phyloP scores from a whole-genome alignment of 1,284 basidiomycete genomes.

The Apiotrichum veenhuisii region DNA sequence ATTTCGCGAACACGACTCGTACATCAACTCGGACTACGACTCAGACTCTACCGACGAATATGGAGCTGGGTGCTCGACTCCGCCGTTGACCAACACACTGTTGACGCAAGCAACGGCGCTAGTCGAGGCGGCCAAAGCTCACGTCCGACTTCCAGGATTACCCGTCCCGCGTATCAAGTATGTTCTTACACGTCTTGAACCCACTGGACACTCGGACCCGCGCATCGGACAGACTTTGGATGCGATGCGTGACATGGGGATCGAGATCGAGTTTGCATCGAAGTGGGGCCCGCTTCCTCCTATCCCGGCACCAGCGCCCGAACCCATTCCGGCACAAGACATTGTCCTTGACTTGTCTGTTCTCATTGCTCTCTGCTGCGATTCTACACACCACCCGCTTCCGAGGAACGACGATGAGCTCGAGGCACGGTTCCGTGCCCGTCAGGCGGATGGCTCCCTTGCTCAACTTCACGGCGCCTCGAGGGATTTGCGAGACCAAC shows the following conservation, averaged over 20 bases:
- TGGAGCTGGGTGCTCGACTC: neutral
- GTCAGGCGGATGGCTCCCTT: slow-evolving; percentile 11
- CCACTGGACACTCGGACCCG: slow-evolving; percentile 49
- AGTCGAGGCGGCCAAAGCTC: slow-evolving; percentile 59
- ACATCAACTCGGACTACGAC: slow-evolving; percentile 55
- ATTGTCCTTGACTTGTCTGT: slow-evolving; percentile 77
- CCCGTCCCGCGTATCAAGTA: slow-evolving; percentile 54
- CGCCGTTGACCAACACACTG: slow-evolving; percentile 56
- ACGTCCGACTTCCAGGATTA: slow-evolving; percentile 39
- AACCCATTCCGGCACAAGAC: slow-evolving; percentile 23
- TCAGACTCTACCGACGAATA: slow-evolving; percentile 23
- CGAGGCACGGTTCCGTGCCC: slow-evolving; percentile 56
- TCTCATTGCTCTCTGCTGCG: slow-evolving; percentile 76
- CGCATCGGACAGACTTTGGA: slow-evolving; percentile 63
- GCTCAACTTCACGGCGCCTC: slow-evolving; percentile 30
- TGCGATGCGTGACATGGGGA: slow-evolving; percentile 59
- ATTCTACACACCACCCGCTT: slow-evolving; percentile 69
- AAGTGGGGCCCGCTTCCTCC: neutral
- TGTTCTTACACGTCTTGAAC: slow-evolving; percentile 67
- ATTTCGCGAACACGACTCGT: slow-evolving; percentile 76
- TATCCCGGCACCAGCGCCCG: neutral
- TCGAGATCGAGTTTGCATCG: slow-evolving; percentile 54
- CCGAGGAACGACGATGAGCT: slow-evolving; percentile 58
- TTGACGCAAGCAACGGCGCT: slow-evolving; percentile 49
- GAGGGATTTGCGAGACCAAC: slow-evolving; percentile 41